Base-by-base conservation (phyloP, 129 eudicot species). In the Flaveria ramosissima region DNA sequence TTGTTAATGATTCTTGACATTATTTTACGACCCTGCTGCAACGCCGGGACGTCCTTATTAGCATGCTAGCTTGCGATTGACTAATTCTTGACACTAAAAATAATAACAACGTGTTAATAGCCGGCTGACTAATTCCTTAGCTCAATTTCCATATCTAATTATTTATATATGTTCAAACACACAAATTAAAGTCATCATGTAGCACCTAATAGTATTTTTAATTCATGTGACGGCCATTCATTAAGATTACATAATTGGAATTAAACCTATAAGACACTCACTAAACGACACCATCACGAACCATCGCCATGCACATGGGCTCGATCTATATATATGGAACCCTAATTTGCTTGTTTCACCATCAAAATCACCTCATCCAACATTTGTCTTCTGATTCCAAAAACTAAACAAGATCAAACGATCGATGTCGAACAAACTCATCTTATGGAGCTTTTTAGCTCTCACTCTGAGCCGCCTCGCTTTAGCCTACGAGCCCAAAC, bases 401-500 rank as follows among this genome's bases (percentile, higher is more conserved):
- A 26, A 26, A 15, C 16, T 16, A 70, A 30, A 21, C 8, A 1
- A n/a, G 0, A 59, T 1, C 7, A 7, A 12, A 39, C 45, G 26
- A 75, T 75, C 45, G n/a, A 75, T 75, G 79, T 19, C 32, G 45
- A 75, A 62, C 43, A 26, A 46, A 19, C 24, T 75, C 47, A 51
- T 75, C 59, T 8, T 59, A 12, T 43, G 26, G 70, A 74, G 70
- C 39, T 13, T 74, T 23, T 4, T 74, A 14, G 57, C 70, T 42
- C 78, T 74, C 53, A 13, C 59, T 23, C 46, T 74, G 4, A 30
- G 43, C 30, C 57, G 46, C 63, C 26, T 66, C 26, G 76, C 62
- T 2, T 45, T 48, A 2, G 84, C 84, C 61, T 68, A 17, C 55
- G 80, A 80, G 62, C 84, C 84, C 17, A 14, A 65, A 5, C 75